Conservation (phyloP, 2,329 filamentous ascomycete species). For the Cytospora paraplurivora region DNA sequence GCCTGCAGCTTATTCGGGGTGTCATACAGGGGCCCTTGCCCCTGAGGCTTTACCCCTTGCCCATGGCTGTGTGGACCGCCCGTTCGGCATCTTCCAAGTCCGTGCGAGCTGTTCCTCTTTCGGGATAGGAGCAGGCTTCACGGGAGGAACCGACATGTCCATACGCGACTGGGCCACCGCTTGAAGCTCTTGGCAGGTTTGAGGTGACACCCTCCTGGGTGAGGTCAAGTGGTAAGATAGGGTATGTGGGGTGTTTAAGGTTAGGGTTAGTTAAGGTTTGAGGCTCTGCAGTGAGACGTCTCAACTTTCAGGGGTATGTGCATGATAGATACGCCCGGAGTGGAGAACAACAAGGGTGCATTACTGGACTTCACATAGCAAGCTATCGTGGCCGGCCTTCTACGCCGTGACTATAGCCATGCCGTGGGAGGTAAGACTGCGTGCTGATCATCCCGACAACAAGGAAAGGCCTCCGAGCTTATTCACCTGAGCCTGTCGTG, state of each 20-base stretch:
- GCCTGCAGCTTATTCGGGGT: neutral
- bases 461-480: neutral
- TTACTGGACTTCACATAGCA: conserved; percentile 9
- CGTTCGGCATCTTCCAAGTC: no score
- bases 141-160: neutral
- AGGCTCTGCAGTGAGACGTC: conserved; percentile 30
- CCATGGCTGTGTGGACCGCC: neutral
- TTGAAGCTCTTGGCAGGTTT: neutral
- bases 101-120: neutral
- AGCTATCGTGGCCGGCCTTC: no score
- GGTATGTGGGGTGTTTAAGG: neutral
- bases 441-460: neutral
- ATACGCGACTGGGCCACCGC: neutral
- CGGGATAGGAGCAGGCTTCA: neutral
- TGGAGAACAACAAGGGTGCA: conserved; percentile 14
- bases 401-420: no score
- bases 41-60: neutral
- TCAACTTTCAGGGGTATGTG: neutral
- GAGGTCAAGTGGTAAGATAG: neutral
- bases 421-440: no score
- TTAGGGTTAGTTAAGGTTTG: conserved; percentile 13
- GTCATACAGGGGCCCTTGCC: conserved; percentile 4
- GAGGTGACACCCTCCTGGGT: neutral
- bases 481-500: neutral
- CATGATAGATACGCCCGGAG: conserved; percentile 6